Evolutionary conservation across 176 grass and related monocot species (phyloP), one percentile per base, ranked within the genome.

Genomic region (Elymus sibiricus): DNA sequence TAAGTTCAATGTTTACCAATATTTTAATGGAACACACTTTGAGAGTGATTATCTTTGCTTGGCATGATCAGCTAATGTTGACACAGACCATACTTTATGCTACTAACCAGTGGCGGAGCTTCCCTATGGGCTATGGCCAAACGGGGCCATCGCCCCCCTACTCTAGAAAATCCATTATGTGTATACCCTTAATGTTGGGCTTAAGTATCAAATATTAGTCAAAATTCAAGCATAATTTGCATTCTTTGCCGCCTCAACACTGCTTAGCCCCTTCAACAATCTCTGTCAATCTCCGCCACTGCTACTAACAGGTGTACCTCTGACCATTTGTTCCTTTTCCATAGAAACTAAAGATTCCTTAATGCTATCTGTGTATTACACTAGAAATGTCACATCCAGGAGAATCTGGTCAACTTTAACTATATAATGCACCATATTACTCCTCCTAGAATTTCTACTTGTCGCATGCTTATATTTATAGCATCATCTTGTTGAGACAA

Each of bases 401-500:
- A 32, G 19, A 32, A n/a, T 25, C 26, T 84, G 11, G 1, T 68
- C 19, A 15, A 80, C 67, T 83, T 59, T 79, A 58, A 83, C 35
- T 43, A 39, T 87, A 77, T 65, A 79, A 62, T 78, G 31, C 64
- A 46, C 71, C 72, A 3, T 60, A 58, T 58, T 22, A 44, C 13
- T 85, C 28, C 19, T 74, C 58, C 78, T 64, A 64, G 56, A 49
- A 9, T 77, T 86, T 51, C 15, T 70, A 16, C 28, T 46, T 70
- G 51, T 11, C 38, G 49, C 6, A n/a, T 59, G 31, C 38, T 80
- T 90, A 22, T 26, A 62, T 84, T 37, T 84, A 28, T 4, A 7
- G 21, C 37, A 68, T 87, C 9, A 13, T 90, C 67, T 83, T 58
- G 79, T 28, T 9, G 37, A 83, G 82, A 5, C 63, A 64, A 56